These are phyloP conservation scores for Triticum urartu DNA, from an alignment of 176 grass and related monocot species.

Conservation along the genomic window DNA sequence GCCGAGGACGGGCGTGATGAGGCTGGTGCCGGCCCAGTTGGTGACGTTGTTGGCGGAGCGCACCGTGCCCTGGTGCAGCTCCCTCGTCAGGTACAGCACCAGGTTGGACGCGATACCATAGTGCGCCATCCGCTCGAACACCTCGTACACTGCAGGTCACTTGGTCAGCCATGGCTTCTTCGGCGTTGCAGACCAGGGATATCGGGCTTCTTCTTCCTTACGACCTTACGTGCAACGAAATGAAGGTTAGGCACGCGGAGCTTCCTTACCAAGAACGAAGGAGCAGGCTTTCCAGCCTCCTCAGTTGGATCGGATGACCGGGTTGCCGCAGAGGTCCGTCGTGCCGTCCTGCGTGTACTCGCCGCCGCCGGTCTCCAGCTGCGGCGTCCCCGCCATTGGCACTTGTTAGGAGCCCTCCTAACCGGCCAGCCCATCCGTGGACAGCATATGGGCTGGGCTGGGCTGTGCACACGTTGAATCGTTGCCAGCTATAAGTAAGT, in stretches of 20 bases:
- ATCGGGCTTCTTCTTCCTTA: too few species aligned
- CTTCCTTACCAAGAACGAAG: conserved; percentile 37
- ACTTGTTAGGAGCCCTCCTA: too few species aligned
- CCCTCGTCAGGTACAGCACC: conserved; percentile 78
- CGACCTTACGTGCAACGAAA: too few species aligned
- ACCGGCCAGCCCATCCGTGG: too few species aligned
- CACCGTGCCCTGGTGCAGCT: conserved; percentile 82
- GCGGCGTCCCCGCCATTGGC: conserved; percentile 46
- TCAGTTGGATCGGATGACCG: conserved; percentile 62
- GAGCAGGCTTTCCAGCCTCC: conserved; percentile 90
- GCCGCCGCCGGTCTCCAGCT: conserved; percentile 25
- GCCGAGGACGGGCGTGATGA: conserved; percentile 81
- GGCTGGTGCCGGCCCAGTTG: conserved; percentile 75
- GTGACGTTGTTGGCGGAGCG: conserved; percentile 81
- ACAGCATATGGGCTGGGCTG: too few species aligned
- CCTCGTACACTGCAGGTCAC: conserved; percentile 65
- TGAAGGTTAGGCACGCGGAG: too few species aligned
- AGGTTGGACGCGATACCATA: conserved; percentile 92
- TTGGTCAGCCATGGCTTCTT: too few species aligned
- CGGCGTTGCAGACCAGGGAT: too few species aligned
- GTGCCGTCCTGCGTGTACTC: conserved; percentile 86
- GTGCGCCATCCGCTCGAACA: conserved; percentile 90
- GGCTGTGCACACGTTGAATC: too few species aligned
- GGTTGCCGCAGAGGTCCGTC: conserved; percentile 79
- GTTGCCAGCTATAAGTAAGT: too few species aligned